A percentile compares a stretch with the other conserved stretches of the same genome.
phyloP scores from a whole-genome alignment of 2,329 filamentous ascomycete genomes.

The Cladophialophora exuberans region DNA sequence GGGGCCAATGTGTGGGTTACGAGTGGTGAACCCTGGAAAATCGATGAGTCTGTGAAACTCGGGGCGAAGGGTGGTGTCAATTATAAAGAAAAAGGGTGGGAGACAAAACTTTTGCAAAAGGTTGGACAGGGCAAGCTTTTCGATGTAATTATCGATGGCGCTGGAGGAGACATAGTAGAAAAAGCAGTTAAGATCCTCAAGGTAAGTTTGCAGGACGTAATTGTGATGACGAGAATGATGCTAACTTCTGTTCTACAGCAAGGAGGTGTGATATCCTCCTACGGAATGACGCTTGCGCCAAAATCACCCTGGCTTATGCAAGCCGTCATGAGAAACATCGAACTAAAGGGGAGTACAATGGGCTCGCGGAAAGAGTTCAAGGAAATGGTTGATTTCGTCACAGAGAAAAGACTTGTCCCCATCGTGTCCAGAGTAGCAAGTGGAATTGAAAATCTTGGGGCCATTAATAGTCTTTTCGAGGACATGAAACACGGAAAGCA shows the following conservation, averaged over 20 bases:
- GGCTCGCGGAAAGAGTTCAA: conserved; percentile 84
- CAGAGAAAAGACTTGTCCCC: conserved; percentile 71
- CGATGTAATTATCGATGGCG: conserved; percentile 88
- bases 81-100: conserved; percentile 72
- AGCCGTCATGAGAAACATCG: conserved; percentile 83
- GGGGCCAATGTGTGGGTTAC: conserved; percentile 81
- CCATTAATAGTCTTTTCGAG: conserved; percentile 77
- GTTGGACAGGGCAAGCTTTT: conserved; percentile 67
- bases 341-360: conserved; percentile 86
- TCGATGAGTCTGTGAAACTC: conserved; percentile 68
- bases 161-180: conserved; percentile 80
- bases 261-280: conserved; percentile 79
- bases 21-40: conserved; percentile 73
- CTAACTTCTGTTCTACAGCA: conserved; percentile 42
- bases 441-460: conserved; percentile 68
- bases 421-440: conserved; percentile 74
- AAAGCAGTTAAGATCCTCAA: conserved; percentile 71
- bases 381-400: conserved; percentile 85
- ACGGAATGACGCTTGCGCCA: conserved; percentile 87
- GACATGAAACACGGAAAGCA: conserved; percentile 85
- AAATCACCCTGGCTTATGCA: conserved; percentile 86
- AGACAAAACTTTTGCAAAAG: conserved; percentile 66
- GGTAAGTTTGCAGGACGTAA: conserved; percentile 47
- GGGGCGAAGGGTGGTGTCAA: conserved; percentile 82
- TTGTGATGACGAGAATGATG: background rate